Evolutionary conservation across 805 yeast genomes (phyloP), one percentile per base, ranked within the genome.

Genomic region (Yamadazyma endophytica): DNA sequence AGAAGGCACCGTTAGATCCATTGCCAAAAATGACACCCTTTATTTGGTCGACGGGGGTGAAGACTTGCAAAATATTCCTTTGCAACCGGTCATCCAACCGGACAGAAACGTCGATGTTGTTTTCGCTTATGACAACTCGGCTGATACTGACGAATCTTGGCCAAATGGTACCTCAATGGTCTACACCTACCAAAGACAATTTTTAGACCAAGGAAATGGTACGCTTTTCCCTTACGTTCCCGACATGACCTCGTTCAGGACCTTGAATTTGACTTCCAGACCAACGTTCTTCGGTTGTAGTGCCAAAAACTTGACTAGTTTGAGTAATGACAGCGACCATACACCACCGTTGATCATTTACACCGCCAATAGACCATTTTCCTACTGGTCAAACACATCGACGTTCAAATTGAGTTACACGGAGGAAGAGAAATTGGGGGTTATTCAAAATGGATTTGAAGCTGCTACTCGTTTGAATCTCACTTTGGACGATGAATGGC

Each of bases 261-360:
- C 70, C 37, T 46, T 61, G 41, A 82, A 82, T 36, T 64, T 85
- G 40, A 79, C 85, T 11, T 64, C 79, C 7, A 70, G 60, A 38
- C 95, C 95, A 30, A 68, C 82, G 1, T 86, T 87, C 61, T 87
- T 87, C 52, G 96, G 96, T 20, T 86, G 96, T 57, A 72, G 82
- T 49, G 69, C 84, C 4, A 43, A 57, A 1, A 82, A 83, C 49
- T 59, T 80, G 50, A 77, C 88, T 6, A 60, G 55, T 11, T 62
- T 80, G 37, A 34, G 23, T 16, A 24, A 32, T 6, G 30, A 26
- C 17, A 26, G 29, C 6, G 36, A 32, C 26, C 61, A 67, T 17
- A 58, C 59, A 18, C 88, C 89, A 17, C 95, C 95, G 2, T 64
- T 86, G 35, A 68, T 87, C 24, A 75, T 87, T n/a, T 85, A 82